Percentiles rank a stretch among this genome's conserved stretches.
Conservation (phyloP, 257 asterid species). For the Ligustrum vulgare region DNA sequence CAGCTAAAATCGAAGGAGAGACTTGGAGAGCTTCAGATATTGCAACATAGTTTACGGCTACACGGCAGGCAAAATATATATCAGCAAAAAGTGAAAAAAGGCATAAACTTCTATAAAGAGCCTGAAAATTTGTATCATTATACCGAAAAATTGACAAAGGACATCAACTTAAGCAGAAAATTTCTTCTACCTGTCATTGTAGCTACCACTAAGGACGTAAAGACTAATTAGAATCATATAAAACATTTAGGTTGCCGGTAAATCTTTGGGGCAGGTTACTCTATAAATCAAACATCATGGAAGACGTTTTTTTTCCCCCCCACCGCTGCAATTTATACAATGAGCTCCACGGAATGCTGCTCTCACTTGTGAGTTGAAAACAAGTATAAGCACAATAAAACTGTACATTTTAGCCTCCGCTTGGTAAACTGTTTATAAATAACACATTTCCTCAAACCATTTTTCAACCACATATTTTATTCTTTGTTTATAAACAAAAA, state of each 20-base stretch:
- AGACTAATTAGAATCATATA: not conserved
- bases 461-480: too few species aligned
- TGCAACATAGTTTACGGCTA: slow-evolving; percentile 97
- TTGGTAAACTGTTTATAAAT: too few species aligned
- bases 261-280: not conserved
- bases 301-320: not conserved
- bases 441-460: too few species aligned
- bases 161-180: slow-evolving; percentile 6
- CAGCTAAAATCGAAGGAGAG: slow-evolving; percentile 86
- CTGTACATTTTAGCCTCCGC: not conserved
- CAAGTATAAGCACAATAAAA: not conserved
- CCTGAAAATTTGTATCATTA: not conserved
- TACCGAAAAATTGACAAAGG: not conserved
- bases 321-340: not conserved
- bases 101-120: not conserved
- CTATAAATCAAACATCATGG: not conserved
- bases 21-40: slow-evolving; percentile 81
- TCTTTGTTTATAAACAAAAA: too few species aligned
- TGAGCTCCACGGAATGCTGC: not conserved
- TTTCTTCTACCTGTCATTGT: not conserved
- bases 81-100: slow-evolving; percentile 16
- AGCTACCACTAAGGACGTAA: not conserved
- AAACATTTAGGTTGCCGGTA: not conserved
- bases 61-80: slow-evolving; percentile 19
- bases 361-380: not conserved